Evolutionary conservation across 2,329 filamentous ascomycete genomes (phyloP), one percentile per base, ranked within the genome.

Genomic region (Pseudogymnoascus sp.): DNA sequence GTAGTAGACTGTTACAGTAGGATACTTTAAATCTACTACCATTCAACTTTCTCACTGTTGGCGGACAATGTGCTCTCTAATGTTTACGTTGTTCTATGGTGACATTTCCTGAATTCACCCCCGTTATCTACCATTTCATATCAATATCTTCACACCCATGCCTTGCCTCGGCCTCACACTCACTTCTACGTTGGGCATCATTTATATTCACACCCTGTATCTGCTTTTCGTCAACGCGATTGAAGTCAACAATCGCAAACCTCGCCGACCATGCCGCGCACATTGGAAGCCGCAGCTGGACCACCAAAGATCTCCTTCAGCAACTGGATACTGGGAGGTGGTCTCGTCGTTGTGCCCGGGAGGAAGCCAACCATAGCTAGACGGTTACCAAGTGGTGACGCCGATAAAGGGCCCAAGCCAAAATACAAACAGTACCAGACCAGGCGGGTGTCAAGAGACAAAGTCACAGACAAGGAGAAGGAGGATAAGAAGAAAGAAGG

Each of bases 241-340:
- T 56, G 50, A 56, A 56, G 10, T 19, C 29, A 1, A 7, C 29
- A 56, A 19, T 33, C 50, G 17, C 50, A 56, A 33, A 17, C n/a
- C n/a, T 31, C 26, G 46, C n/a, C 29, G n/a, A 33, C 29, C 17
- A 56, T 56, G 50, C 21, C 50, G 4, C 50, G 29, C 50, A 56
- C 50, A 21, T 7, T 56, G 50, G 50, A 56, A 19, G n/a, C 6
- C n/a, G 29, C n/a, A 56, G 10, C n/a, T 33, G n/a, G 29, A 56
- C 26, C 3, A 7, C 50, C 50, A 2, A 56, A 19, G n/a, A n/a
- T 71, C 37, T 71, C 69, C 31, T 68, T 72, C 38, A 68, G 68
- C n/a, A 70, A 67, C 50, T 72, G 71, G 71, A 62, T 70, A 3
- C 63, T 71, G 10, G 70, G 70, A 15, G 70, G 71, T 42, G 65